phyloP scores from a whole-genome alignment of 768 basidiomycete genomes.

The Galerina sulciceps region DNA sequence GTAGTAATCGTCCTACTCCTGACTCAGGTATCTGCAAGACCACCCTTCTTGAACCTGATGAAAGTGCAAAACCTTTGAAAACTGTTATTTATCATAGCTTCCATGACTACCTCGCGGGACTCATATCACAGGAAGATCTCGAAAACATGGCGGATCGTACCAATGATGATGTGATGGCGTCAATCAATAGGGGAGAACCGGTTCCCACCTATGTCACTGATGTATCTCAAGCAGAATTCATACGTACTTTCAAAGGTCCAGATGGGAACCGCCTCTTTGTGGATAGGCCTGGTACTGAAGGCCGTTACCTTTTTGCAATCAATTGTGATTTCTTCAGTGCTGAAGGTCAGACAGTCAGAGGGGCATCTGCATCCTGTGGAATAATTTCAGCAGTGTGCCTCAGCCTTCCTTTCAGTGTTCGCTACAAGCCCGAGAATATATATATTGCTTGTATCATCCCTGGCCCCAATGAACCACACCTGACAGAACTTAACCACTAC shows the following conservation, averaged over 20 bases:
- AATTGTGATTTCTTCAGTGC: constrained; percentile 22
- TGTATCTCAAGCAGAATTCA: neutral
- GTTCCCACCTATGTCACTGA: neutral
- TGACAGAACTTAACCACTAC: no score
- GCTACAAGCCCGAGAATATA: no score
- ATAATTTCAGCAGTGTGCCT: no score
- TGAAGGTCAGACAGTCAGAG: neutral
- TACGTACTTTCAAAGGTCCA: neutral
- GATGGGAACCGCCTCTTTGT: neutral
- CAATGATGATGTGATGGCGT: constrained; percentile 1
- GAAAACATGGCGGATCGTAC: constrained; percentile 2
- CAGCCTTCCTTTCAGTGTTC: no score
- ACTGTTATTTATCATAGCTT: constrained; percentile 3
- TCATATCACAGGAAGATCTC: neutral
- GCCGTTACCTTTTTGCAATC: no score
- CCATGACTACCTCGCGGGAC: constrained; percentile 1
- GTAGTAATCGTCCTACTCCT: neutral
- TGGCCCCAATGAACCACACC: no score
- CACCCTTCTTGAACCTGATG: neutral
- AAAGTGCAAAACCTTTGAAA: neutral
- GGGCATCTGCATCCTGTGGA: no score
- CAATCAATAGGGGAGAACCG: neutral
- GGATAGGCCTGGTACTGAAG: neutral
- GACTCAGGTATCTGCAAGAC: neutral
- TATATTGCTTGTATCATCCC: no score